These are phyloP conservation scores for Artemisia annua DNA, from an alignment of 129 eudicot species.

Conservation along the genomic window DNA sequence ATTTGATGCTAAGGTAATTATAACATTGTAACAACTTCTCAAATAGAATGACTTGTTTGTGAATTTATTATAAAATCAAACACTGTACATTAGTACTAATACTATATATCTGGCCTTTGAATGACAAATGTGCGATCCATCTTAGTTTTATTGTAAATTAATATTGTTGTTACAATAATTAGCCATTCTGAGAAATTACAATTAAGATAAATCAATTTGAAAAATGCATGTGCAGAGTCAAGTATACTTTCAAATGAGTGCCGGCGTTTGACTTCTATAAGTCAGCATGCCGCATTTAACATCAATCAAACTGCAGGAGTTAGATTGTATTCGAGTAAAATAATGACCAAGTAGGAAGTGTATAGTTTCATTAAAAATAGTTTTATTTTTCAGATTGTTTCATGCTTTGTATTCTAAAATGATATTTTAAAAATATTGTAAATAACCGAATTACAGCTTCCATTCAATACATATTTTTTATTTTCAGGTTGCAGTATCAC, in stretches of 20 bases:
- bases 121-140: background rate
- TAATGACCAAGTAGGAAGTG: background rate
- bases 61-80: too few species aligned
- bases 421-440: too few species aligned
- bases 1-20: background rate
- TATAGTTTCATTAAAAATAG: background rate
- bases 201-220: background rate
- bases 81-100: background rate
- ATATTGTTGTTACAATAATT: background rate
- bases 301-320: background rate
- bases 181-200: background rate
- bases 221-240: background rate
- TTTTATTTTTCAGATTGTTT: background rate
- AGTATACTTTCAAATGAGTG: background rate
- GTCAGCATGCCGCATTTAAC: background rate
- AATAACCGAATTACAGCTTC: background rate
- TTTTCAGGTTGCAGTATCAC: slow-evolving; percentile 76
- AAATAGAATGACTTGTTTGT: background rate
- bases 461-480: background rate
- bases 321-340: background rate
- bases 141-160: background rate
- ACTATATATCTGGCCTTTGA: background rate
- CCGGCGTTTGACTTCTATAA: background rate
- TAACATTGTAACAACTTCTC: background rate
- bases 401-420: background rate